Conservation (phyloP, 371 early-diverging fungal species). For the Blastocladiella emersonii region DNA sequence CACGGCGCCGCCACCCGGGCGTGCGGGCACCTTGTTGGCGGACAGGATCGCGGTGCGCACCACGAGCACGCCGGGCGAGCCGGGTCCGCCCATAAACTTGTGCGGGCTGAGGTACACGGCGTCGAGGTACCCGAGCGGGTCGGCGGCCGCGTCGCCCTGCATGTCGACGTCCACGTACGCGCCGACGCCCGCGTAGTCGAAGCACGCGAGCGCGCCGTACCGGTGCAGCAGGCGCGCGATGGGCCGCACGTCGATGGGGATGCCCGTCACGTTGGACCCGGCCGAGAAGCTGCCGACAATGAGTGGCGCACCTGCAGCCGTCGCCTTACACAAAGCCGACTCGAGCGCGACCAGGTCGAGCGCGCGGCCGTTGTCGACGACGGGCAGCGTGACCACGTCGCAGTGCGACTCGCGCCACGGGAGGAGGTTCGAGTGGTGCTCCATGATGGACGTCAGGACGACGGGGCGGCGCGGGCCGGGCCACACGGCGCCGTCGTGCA, state of each 20-base stretch:
- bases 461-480: neutral
- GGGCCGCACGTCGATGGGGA: slow-evolving; percentile 1
- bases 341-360: too few species aligned
- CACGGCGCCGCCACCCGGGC: slow-evolving; percentile 12
- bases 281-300: slow-evolving; percentile 11
- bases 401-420: slow-evolving; percentile 9
- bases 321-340: too few species aligned
- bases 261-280: slow-evolving; percentile 10
- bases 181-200: slow-evolving; percentile 9
- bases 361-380: neutral
- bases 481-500: neutral
- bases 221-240: slow-evolving; percentile 7
- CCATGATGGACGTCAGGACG: slow-evolving; percentile 5
- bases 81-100: slow-evolving; percentile 13
- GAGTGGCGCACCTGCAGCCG: neutral
- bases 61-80: slow-evolving; percentile 9
- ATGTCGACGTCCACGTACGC: slow-evolving; percentile 10
- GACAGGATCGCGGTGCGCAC: neutral
- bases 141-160: neutral
- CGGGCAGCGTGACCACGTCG: slow-evolving; percentile 1
- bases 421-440: slow-evolving; percentile 10
- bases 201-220: slow-evolving; percentile 5
- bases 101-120: slow-evolving; percentile 8
- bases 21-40: neutral
- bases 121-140: slow-evolving; percentile 1